A percentile compares a stretch with the other conserved stretches of the same genome.
phyloP scores from a whole-genome alignment of 2,329 filamentous ascomycete species.

The Colletotrichum filicis region DNA sequence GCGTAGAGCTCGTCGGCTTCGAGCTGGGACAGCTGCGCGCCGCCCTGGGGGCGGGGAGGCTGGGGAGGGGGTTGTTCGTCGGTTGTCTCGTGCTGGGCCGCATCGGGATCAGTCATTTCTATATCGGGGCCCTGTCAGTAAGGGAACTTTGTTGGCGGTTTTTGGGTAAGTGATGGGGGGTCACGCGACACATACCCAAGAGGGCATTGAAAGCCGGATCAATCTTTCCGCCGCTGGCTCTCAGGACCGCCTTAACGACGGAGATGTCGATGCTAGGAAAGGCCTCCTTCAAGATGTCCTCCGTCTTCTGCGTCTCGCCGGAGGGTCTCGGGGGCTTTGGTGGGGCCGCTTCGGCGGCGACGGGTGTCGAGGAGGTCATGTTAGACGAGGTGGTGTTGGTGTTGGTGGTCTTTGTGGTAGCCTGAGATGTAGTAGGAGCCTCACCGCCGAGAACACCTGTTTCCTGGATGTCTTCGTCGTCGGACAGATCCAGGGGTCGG shows the following conservation, averaged over 20 bases:
- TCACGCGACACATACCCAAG: constrained; percentile 67
- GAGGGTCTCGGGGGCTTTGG: constrained; percentile 88
- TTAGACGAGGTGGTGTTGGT: constrained; percentile 39
- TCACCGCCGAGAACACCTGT: constrained; percentile 61
- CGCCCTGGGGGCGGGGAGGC: constrained; percentile 79
- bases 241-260: constrained; percentile 88
- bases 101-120: constrained; percentile 86
- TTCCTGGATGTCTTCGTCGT: constrained; percentile 77
- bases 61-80: constrained; percentile 77
- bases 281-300: constrained; percentile 90
- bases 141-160: background rate
- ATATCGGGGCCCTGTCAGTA: constrained; percentile 31
- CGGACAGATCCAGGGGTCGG: constrained; percentile 69
- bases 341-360: constrained; percentile 60
- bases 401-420: constrained; percentile 38
- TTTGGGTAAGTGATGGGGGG: background rate
- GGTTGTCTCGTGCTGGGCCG: constrained; percentile 63
- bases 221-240: constrained; percentile 86
- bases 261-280: constrained; percentile 85
- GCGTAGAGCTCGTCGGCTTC: constrained; percentile 93
- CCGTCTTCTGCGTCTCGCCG: constrained; percentile 84
- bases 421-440: constrained; percentile 38
- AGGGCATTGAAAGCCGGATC: constrained; percentile 97
- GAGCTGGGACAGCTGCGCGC: constrained; percentile 77
- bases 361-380: constrained; percentile 49